phyloP scores from a whole-genome alignment of 1,139 yeast species.

The Kodamaea ohmeri region DNA sequence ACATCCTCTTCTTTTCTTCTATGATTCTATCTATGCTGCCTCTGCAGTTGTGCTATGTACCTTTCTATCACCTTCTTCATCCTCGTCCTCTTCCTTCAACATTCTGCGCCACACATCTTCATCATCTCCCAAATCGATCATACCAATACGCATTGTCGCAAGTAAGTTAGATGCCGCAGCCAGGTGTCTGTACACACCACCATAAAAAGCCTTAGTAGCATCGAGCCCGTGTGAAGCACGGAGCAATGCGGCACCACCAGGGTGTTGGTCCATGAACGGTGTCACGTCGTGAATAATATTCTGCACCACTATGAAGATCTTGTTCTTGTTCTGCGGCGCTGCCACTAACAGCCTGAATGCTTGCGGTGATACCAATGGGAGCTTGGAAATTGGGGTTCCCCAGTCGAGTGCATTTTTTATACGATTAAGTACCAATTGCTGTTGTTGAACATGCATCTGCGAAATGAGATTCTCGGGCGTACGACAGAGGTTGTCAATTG shows the following conservation, averaged over 20 bases:
- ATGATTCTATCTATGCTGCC: slow-evolving; percentile 32
- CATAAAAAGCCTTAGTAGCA: slow-evolving; percentile 69
- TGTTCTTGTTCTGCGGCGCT: slow-evolving; percentile 36
- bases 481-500: slow-evolving; percentile 37
- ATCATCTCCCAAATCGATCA: slow-evolving; percentile 75
- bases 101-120: slow-evolving; percentile 75
- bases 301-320: slow-evolving; percentile 44
- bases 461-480: slow-evolving; percentile 49
- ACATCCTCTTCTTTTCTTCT: background rate
- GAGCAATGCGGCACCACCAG: slow-evolving; percentile 64
- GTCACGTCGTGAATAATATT: slow-evolving; percentile 71
- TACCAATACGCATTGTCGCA: slow-evolving; percentile 76
- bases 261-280: slow-evolving; percentile 70
- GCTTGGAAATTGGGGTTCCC: slow-evolving; percentile 72
- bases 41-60: slow-evolving; percentile 40
- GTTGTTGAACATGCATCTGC: slow-evolving; percentile 61
- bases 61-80: slow-evolving; percentile 23
- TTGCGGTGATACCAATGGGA: slow-evolving; percentile 52
- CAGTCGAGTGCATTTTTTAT: slow-evolving; percentile 64
- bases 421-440: slow-evolving; percentile 58
- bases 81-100: slow-evolving; percentile 39
- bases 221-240: slow-evolving; percentile 67
- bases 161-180: slow-evolving; percentile 69
- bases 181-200: slow-evolving; percentile 73
- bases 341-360: slow-evolving; percentile 47